Conservation (phyloP, 2,329 filamentous ascomycete species). For the Cercospora sp. region DNA sequence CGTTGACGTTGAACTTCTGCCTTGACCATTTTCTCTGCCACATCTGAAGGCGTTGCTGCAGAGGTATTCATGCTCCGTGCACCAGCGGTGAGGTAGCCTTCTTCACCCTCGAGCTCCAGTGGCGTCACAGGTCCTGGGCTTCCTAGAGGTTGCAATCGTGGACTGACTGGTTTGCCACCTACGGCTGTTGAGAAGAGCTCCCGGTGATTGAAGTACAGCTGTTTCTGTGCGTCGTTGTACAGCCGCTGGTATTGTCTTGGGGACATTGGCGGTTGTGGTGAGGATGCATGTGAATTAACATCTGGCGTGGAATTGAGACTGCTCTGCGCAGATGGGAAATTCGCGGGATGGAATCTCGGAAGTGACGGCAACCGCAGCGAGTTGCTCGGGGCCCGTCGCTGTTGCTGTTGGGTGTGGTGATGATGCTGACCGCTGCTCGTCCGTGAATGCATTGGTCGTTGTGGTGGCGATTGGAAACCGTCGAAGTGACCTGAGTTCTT, state of each 20-base stretch:
- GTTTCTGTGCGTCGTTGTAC: constrained; percentile 51
- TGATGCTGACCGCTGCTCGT: constrained; percentile 33
- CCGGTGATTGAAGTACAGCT: constrained; percentile 52
- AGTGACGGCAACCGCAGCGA: constrained; percentile 51
- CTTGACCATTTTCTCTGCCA: constrained; percentile 51
- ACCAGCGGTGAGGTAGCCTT: constrained; percentile 50
- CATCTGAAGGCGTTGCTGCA: constrained; percentile 29
- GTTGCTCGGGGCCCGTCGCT: constrained; percentile 36
- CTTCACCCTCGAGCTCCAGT: constrained; percentile 49
- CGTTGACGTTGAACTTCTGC: constrained; percentile 44
- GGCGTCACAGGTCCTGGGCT: constrained; percentile 56
- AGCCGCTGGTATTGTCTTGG: constrained; percentile 46
- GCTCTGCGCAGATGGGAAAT: constrained; percentile 45
- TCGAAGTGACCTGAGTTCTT: constrained; percentile 36
- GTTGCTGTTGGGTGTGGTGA: constrained; percentile 16
- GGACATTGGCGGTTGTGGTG: constrained; percentile 47
- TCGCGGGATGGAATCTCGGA: constrained; percentile 55
- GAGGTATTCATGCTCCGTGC: constrained; percentile 32
- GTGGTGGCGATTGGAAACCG: constrained; percentile 34
- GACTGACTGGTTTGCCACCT: constrained; percentile 47
- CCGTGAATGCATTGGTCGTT: constrained; percentile 33
- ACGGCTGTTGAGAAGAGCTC: constrained; percentile 39
- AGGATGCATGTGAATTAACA: constrained; percentile 39
- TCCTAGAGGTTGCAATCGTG: constrained; percentile 50
- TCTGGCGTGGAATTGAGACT: constrained; percentile 42